These are phyloP conservation scores for Ogataea kodamae DNA, from an alignment of 805 yeast species.

Conservation along the genomic window DNA sequence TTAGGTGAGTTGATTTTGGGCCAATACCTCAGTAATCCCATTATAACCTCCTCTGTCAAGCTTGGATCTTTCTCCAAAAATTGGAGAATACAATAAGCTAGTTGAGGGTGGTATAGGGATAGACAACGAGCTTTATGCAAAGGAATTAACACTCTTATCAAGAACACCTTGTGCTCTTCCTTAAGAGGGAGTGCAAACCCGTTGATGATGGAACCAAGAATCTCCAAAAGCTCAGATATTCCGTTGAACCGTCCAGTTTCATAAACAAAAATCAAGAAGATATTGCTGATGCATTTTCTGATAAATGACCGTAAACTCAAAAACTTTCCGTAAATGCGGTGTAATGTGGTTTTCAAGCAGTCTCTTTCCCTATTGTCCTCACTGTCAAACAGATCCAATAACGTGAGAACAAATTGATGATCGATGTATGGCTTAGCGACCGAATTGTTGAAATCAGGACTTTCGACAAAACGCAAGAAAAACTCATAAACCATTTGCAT, in stretches of 20 bases:
- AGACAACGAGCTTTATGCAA: slow-evolving; percentile 87
- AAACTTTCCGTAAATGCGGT: slow-evolving; percentile 94
- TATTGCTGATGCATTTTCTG: slow-evolving; percentile 86
- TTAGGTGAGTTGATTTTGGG: slow-evolving; percentile 94
- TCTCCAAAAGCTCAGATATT: slow-evolving; percentile 89
- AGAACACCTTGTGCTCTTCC: slow-evolving; percentile 92
- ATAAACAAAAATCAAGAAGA: slow-evolving; percentile 87
- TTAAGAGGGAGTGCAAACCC: slow-evolving; percentile 97
- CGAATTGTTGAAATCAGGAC: slow-evolving; percentile 91
- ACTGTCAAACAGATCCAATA: slow-evolving; percentile 88
- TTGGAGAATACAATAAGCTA: slow-evolving; percentile 95
- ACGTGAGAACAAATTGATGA: slow-evolving; percentile 75
- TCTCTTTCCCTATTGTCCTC: slow-evolving; percentile 98
- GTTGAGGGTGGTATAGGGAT: slow-evolving; percentile 90
- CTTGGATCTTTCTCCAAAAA: slow-evolving; percentile 91
- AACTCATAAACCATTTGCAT: slow-evolving; percentile 97
- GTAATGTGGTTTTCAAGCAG: slow-evolving; percentile 89
- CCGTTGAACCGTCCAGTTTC: slow-evolving; percentile 97
- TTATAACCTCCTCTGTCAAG: slow-evolving; percentile 92
- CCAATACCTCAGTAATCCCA: slow-evolving; percentile 93
- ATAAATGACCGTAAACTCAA: slow-evolving; percentile 85
- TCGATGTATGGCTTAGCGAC: slow-evolving; percentile 92
- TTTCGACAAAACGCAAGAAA: slow-evolving; percentile 86
- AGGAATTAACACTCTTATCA: slow-evolving; percentile 83
- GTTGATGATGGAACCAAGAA: slow-evolving; percentile 92